These are phyloP conservation scores for Colletotrichum godetiae DNA, from an alignment of 2,329 filamentous ascomycete species.

Conservation along the genomic window DNA sequence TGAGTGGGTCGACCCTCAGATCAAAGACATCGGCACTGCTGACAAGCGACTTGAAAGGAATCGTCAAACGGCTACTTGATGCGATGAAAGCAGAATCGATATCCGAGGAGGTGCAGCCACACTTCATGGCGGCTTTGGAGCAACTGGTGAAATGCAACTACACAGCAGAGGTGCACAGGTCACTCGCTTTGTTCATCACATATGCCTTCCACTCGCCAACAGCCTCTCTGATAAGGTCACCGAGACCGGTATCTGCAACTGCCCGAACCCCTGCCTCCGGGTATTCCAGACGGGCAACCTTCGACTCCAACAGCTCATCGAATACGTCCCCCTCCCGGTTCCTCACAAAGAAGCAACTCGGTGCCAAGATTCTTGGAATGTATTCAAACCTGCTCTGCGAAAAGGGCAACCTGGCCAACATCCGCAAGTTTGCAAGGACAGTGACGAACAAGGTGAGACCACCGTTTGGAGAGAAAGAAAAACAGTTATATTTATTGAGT, in stretches of 20 bases:
- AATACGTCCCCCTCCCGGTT: constrained; percentile 49
- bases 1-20: constrained; percentile 72
- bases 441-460: constrained; percentile 88
- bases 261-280: constrained; percentile 55
- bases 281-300: constrained; percentile 49
- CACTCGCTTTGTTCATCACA: constrained; percentile 90
- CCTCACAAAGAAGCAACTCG: constrained; percentile 76
- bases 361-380: constrained; percentile 79
- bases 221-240: constrained; percentile 61
- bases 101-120: constrained; percentile 75
- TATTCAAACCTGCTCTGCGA: constrained; percentile 84
- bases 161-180: constrained; percentile 86
- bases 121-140: constrained; percentile 83
- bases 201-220: constrained; percentile 80
- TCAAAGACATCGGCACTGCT: constrained; percentile 16
- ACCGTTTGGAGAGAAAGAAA: constrained; percentile 33
- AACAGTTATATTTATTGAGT: constrained; percentile 39
- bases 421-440: constrained; percentile 90
- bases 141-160: constrained; percentile 83
- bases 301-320: constrained; percentile 44
- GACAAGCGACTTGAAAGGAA: constrained; percentile 64
- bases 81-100: constrained; percentile 89
- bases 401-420: constrained; percentile 72
- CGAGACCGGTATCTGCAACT: constrained; percentile 54
- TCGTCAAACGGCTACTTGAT: constrained; percentile 90